Evolutionary conservation across 176 grass and related monocot genomes (phyloP), one percentile per base, ranked within the genome.

Genomic region (Cymbopogon citratus): DNA sequence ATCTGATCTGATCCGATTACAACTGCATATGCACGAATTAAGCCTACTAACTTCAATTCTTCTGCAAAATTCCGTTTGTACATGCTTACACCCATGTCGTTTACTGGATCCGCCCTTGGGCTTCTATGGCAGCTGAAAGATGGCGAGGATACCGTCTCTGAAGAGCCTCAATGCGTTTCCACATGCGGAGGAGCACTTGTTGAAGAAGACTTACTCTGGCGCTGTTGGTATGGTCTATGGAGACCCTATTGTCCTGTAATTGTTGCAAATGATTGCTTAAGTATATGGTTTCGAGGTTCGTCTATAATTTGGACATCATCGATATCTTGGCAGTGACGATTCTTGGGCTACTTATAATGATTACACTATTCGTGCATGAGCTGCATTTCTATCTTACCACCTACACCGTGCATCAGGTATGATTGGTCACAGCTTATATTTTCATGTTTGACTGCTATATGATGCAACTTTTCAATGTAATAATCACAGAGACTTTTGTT

Each of bases 121-220:
- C 43, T 44, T 21, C 34, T 66, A 27, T 43, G 73, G 61, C 83
- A 91, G 88, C 79, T 71, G 74, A 46, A 85, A 76, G 67, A 98
- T 98, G 92, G 81, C 88, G 67, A 91, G 85, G 81, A 85, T 98
- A 69, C 89, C 91, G 63, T 88, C 90, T 31, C 83, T 98, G 69
- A 95, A 83, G 87, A 98, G 89, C 86, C 92, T 98, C 65, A 92
- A 98, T 83, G 96, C 92, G 29, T 99, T 99, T 19, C 96, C 92
- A 39, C 96, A 92, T 59, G 96, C 96, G 12, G 92, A 99, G 61
- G 92, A 98, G 61, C 96, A 99, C 69, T 48, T 99, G 77, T 40
- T 99, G 69, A 82, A 93, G 89, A 99, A 99, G 85, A 99, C 96
- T 46, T 87, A 79, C 66, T 99, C 92, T 44, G 96, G 96, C 19